phyloP scores from a whole-genome alignment of 768 basidiomycete genomes.

The Amanita rimosa region DNA sequence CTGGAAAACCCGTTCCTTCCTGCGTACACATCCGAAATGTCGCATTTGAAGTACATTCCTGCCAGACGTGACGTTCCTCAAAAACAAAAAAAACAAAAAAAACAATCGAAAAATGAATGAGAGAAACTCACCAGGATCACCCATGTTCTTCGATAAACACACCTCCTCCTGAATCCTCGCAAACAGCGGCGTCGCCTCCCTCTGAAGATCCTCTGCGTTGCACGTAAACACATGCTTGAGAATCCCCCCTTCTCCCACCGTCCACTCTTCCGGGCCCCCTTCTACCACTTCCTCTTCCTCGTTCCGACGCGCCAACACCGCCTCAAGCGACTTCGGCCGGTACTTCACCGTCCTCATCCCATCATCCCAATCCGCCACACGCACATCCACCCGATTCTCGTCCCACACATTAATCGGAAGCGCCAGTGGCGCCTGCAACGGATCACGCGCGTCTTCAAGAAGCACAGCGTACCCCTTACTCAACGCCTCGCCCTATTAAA shows the following conservation, averaged over 20 bases:
- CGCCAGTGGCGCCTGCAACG: not conserved
- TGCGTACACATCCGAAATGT: not conserved
- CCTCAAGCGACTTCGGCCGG: not conserved
- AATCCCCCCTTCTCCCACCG: not conserved
- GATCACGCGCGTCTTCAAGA: not conserved
- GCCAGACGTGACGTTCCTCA: too few species aligned
- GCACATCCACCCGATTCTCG: not conserved
- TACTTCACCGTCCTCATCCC: constrained; percentile 7
- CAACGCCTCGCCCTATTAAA: not conserved
- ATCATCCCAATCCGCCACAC: constrained; percentile 7
- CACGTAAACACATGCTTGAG: constrained; percentile 7
- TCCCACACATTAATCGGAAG: constrained; percentile 2
- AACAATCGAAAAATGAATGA: too few species aligned
- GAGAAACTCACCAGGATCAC: constrained; percentile 6
- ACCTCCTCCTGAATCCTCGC: constrained; percentile 3
- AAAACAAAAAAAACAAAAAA: too few species aligned
- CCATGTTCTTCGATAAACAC: constrained; percentile 2
- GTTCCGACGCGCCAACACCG: not conserved
- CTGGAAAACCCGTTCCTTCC: constrained; percentile 1
- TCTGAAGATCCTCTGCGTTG: constrained; percentile 2
- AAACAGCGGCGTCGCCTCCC: constrained; percentile 1
- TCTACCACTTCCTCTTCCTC: not conserved
- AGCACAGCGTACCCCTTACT: constrained; percentile 1
- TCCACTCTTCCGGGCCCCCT: not conserved
- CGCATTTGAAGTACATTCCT: not conserved